Evolutionary conservation across 768 basidiomycete genomes (phyloP).

Genomic region (Mrakia blollopis): DNA sequence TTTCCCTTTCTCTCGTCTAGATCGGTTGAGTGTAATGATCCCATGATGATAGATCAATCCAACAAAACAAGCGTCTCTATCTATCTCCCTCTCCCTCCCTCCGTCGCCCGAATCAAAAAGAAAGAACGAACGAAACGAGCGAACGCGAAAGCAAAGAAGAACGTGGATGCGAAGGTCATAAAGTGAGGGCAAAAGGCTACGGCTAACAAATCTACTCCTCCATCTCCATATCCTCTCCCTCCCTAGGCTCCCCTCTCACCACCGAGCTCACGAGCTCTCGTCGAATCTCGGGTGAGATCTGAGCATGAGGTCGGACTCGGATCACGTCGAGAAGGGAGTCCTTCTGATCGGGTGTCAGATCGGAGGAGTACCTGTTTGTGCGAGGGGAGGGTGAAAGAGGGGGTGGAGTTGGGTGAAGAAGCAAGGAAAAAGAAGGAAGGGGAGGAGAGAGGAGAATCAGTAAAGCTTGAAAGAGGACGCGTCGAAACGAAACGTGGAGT

Average conservation of each 20-base stretch:
- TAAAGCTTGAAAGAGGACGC: not conserved
- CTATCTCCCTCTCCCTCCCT: not conserved
- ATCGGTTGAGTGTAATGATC: too few species aligned
- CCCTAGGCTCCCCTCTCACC: constrained; percentile 70
- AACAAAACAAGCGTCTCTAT: not conserved
- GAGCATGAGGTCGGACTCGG: constrained; percentile 74
- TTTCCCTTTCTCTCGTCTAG: too few species aligned
- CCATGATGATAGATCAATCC: constrained; percentile 11
- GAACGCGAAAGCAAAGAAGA: not conserved
- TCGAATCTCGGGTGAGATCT: constrained; percentile 84
- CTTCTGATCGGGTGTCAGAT: constrained; percentile 94
- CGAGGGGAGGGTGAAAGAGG: constrained; percentile 55
- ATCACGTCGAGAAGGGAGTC: constrained; percentile 93
- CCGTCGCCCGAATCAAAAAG: too few species aligned
- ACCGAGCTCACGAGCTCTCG: constrained; percentile 84
- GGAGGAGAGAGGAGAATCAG: not conserved
- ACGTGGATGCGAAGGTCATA: too few species aligned
- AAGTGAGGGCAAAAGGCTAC: too few species aligned
- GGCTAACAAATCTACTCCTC: not conserved
- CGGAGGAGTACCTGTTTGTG: constrained; percentile 73
- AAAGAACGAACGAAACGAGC: too few species aligned
- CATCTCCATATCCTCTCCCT: constrained; percentile 19
- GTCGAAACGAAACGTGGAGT: not conserved
- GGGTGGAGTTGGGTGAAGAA: not conserved
- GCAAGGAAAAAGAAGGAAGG: not conserved